A percentile compares a stretch with the other conserved stretches of the same genome.
These are phyloP conservation scores for Brettanomyces custersianus DNA, from an alignment of 805 yeast species.

Conservation along the genomic window DNA sequence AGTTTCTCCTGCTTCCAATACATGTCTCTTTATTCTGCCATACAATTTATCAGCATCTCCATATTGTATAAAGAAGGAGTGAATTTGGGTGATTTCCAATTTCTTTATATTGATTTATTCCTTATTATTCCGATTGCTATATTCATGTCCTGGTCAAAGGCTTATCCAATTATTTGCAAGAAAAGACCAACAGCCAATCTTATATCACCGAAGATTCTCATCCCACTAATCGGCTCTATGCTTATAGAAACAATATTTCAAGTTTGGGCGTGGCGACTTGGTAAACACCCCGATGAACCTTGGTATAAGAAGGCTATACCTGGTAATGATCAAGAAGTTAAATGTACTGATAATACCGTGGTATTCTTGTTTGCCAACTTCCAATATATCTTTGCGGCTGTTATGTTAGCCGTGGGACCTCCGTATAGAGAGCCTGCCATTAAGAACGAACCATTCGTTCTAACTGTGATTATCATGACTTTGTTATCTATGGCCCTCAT, in stretches of 20 bases:
- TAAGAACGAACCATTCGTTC: conserved; percentile 62
- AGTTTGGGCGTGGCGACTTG: conserved; percentile 52
- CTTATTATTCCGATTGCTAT: conserved; percentile 91
- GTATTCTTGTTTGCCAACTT: conserved; percentile 74
- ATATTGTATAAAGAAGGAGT: conserved; percentile 82
- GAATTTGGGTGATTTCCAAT: conserved; percentile 94
- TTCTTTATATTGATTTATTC: conserved; percentile 84
- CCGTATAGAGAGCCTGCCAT: conserved; percentile 79
- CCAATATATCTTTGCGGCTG: conserved; percentile 80
- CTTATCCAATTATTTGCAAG: conserved; percentile 46
- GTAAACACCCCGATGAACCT: conserved; percentile 33
- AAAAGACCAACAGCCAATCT: conserved; percentile 93
- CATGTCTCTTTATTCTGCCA: conserved; percentile 95
- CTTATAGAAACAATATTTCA: conserved; percentile 57
- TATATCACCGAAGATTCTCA: conserved; percentile 78
- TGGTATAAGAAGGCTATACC: conserved; percentile 83
- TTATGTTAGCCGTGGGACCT: conserved; percentile 83
- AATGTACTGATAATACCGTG: conserved; percentile 83
- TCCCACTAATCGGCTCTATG: conserved; percentile 78
- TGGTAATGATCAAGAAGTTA: conserved; percentile 73
- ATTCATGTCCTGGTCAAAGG: conserved; percentile 96
- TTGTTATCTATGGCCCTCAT: conserved; percentile 46
- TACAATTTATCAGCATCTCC: conserved; percentile 84
- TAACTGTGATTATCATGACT: conserved; percentile 45
- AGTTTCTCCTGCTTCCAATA: conserved; percentile 95